Conservation (phyloP, 2,329 filamentous ascomycete species). For the Diaporthe capsici region DNA sequence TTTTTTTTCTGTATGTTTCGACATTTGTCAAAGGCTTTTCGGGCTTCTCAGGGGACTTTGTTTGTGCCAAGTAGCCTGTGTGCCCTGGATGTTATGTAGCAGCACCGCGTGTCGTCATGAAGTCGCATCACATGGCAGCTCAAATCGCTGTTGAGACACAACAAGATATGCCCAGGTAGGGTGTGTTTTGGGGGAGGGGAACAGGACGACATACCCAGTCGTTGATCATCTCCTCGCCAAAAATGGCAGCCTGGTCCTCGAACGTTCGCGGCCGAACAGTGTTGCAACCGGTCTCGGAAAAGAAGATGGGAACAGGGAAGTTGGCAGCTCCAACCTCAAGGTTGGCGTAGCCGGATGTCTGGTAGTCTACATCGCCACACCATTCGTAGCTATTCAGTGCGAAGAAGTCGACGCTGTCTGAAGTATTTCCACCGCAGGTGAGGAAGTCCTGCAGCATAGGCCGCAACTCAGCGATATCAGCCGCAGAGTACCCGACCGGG, state of each 20-base stretch:
- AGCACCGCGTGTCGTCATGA: background rate
- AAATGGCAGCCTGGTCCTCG: constrained; percentile 82
- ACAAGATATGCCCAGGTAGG: background rate
- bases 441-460: constrained; percentile 79
- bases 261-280: constrained; percentile 72
- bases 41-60: background rate
- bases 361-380: constrained; percentile 74
- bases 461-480: constrained; percentile 80
- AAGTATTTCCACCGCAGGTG: constrained; percentile 79
- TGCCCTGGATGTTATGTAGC: background rate
- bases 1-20: too few relatives aligned
- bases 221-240: constrained; percentile 79
- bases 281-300: constrained; percentile 92
- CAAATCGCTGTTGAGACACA: background rate
- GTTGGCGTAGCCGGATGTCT: constrained; percentile 76
- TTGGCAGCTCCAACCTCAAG: constrained; percentile 76
- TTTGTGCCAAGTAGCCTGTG: background rate
- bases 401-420: constrained; percentile 85
- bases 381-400: constrained; percentile 88
- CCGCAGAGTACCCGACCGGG: constrained; percentile 88
- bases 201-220: constrained; percentile 63
- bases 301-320: constrained; percentile 89
- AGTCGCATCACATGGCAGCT: background rate
- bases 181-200: background rate
- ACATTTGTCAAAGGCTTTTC: background rate